phyloP scores from a whole-genome alignment of 2,329 filamentous ascomycete species.

The Neonectria punicea region DNA sequence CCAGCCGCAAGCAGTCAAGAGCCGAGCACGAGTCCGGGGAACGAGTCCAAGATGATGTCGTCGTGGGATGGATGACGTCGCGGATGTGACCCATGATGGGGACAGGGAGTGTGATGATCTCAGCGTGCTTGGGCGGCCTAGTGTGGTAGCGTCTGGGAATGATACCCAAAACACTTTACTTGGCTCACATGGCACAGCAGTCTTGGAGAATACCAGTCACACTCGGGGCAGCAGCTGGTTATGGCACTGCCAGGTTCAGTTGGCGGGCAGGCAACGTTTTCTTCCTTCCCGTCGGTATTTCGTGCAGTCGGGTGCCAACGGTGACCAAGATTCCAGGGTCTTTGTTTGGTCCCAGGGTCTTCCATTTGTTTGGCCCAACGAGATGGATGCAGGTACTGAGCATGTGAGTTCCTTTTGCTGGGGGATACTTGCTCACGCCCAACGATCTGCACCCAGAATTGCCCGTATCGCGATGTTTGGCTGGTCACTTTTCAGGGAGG shows the following conservation, averaged over 20 bases:
- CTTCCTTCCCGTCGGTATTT: neutral
- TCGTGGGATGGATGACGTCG: slow-evolving; percentile 7
- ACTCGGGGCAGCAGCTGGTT: too few relatives aligned
- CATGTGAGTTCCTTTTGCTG: too few relatives aligned
- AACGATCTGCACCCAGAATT: neutral
- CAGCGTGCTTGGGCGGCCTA: slow-evolving; percentile 1
- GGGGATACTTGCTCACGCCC: neutral
- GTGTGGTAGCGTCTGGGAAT: slow-evolving; percentile 3
- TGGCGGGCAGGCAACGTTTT: too few relatives aligned
- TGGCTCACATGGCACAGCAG: neutral
- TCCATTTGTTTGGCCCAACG: neutral
- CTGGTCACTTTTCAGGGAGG: neutral
- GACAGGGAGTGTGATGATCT: slow-evolving; percentile 3
- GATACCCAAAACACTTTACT: neutral
- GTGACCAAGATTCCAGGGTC: neutral
- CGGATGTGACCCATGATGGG: slow-evolving; percentile 15
- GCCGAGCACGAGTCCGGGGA: neutral
- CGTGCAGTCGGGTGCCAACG: neutral
- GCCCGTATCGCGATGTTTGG: neutral
- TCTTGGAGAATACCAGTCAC: neutral
- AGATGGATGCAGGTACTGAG: neutral
- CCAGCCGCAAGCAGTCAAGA: neutral
- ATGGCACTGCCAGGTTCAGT: too few relatives aligned
- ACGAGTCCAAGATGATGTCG: neutral
- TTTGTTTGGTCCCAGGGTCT: too few relatives aligned